Evolutionary conservation across 2,329 filamentous ascomycete species (phyloP), one percentile per base, ranked within the genome.

Genomic region (Didymella glomerata): DNA sequence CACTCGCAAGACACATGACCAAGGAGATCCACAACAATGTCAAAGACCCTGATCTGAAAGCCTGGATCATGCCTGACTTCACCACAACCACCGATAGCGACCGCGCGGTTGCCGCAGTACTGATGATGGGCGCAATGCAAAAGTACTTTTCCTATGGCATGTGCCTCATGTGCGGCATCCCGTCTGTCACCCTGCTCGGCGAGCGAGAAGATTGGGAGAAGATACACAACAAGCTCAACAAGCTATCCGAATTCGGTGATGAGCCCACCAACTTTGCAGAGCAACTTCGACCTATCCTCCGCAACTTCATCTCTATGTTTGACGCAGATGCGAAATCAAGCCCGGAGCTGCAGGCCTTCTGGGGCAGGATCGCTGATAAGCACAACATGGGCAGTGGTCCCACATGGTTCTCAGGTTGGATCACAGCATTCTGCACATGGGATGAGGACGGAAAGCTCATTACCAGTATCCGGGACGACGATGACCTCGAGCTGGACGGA

Each of bases 401-500:
- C 2, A 25, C 22, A 1, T 55, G 54, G n/a, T 48, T 67, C 3
- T 61, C 60, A 1, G 68, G 66, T 10, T 70, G 65, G 66, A 53
- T 68, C 18, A 62, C 62, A 10, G 65, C 66, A 2, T 70, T 70
- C 30, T 63, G 60, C 28, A 65, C 64, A 50, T 70, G 68, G 65
- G 20, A 64, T 14, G 45, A 47, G 7, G 28, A 64, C 5, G 65
- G 64, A 0, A 53, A 61, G 16, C 48, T 38, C 7, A 32, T 66
- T 4, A 8, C 13, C 7, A 1, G 14, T 20, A 30, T 4, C 11
- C 13, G 6, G 9, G 32, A 59, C 2, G 18, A 25, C 18, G 4
- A 9, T 4, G 16, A 9, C 4, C 49, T 40, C n/a, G 42, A 18
- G 6, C 6, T 62, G 22, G 63, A 61, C 6, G 61, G 56, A 0